Evolutionary conservation across 2,329 filamentous ascomycete species (phyloP), one percentile per base, ranked within the genome.

Genomic region (Periconia digitata): DNA sequence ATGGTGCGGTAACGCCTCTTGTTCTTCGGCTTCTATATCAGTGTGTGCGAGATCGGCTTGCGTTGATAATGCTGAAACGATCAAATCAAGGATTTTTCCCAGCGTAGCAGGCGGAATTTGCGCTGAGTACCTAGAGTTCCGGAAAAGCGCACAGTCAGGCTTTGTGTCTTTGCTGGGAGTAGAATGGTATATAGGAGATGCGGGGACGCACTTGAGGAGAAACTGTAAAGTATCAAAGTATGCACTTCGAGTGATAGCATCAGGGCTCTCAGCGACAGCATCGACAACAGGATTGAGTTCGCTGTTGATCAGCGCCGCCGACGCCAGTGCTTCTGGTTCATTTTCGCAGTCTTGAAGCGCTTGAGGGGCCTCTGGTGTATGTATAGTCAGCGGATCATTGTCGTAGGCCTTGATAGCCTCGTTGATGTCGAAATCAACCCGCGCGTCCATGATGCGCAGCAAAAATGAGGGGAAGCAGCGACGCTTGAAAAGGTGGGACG

Each of bases 321-420:
- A 85, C 22, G 89, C 90, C 58, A 96, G 82, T 43, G 86, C 81
- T 66, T 96, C 90, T 43, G 90, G 89, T 62, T 96, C 90, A 71
- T 89, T 88, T 76, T 97, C 94, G 81, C 90, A 95, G 69, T 97
- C 92, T 62, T 91, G 80, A 17, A 99, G 83, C 50, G 87, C 83
- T 38, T 85, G 74, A 60, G 94, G 88, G 47, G 92, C 94, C 71
- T 97, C 92, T 37, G 89, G 86, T 2, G 92, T 96, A 7, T 87
- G 79, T 47, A 97, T 88, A 34, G 84, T 83, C 39, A 85, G 79
- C 8, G 94, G 92, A 71, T 97, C 92, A 74, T 90, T 95, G 82
- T 96, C 89, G 75, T 96, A 99, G 71, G 90, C 84, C 79, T 96
- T 96, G 72, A 97, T 87, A 58, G 91, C 90, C 77, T 96, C 88